Evolutionary conservation across 805 yeast genomes (phyloP).

Genomic region (Middelhovenomyces tepae): DNA sequence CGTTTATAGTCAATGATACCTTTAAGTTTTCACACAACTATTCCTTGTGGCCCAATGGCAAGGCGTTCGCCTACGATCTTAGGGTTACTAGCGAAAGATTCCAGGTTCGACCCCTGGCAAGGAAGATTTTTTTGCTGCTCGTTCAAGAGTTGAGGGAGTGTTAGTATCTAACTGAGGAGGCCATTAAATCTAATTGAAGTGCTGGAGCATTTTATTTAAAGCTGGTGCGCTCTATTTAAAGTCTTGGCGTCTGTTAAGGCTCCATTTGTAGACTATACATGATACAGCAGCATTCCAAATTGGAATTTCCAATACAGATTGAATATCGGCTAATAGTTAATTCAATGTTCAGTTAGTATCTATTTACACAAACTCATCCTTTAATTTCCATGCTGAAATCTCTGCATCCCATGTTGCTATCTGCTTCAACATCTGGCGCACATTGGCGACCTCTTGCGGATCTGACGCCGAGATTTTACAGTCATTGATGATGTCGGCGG

Average conservation of each 20-base stretch:
- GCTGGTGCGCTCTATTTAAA: too few relatives aligned
- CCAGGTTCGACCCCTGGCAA: slow-evolving; percentile 52
- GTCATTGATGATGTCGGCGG: slow-evolving; percentile 39
- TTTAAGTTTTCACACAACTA: neutral
- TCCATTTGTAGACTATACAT: too few relatives aligned
- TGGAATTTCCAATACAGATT: too few relatives aligned
- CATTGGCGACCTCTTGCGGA: slow-evolving; percentile 47
- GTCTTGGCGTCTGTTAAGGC: too few relatives aligned
- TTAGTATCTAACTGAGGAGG: too few relatives aligned
- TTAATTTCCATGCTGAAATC: slow-evolving; percentile 56
- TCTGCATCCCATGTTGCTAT: slow-evolving; percentile 60
- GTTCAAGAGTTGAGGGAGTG: too few relatives aligned
- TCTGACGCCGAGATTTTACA: slow-evolving; percentile 34
- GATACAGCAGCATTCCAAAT: too few relatives aligned
- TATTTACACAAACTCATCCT: slow-evolving; percentile 39
- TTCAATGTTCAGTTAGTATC: too few relatives aligned
- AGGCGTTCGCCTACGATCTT: slow-evolving; percentile 21
- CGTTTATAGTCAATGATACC: neutral
- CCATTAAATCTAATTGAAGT: too few relatives aligned
- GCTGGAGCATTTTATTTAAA: too few relatives aligned
- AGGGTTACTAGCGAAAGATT: slow-evolving; percentile 38
- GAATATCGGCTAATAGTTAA: too few relatives aligned
- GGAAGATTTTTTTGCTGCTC: slow-evolving; percentile 38
- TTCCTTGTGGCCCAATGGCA: slow-evolving; percentile 23
- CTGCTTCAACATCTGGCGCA: slow-evolving; percentile 59